Percentiles rank a stretch among this genome's conserved stretches.
These are phyloP conservation scores for Collybia nuda DNA, from an alignment of 768 basidiomycete species.

Conservation along the genomic window DNA sequence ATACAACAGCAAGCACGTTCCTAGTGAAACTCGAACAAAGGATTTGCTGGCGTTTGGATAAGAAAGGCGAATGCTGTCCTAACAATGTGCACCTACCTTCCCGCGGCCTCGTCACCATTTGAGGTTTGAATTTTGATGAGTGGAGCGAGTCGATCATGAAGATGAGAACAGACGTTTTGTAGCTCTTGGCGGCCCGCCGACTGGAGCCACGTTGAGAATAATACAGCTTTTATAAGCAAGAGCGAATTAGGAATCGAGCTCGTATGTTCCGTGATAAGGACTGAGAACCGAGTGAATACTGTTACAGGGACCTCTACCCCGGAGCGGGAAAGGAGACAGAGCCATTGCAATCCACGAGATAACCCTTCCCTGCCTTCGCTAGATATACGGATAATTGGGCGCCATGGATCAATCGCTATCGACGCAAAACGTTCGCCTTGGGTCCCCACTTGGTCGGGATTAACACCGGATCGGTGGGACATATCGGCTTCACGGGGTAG, in stretches of 20 bases:
- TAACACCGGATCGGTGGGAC: slow-evolving; percentile 35
- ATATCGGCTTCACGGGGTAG: slow-evolving; percentile 54
- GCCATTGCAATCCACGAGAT: slow-evolving; percentile 52
- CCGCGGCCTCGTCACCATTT: slow-evolving; percentile 21
- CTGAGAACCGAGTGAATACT: slow-evolving; percentile 48
- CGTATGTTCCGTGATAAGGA: slow-evolving; percentile 35
- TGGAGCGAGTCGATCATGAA: slow-evolving; percentile 44
- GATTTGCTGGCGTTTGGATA: slow-evolving; percentile 21
- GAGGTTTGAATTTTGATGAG: slow-evolving; percentile 38
- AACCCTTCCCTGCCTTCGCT: slow-evolving; percentile 41
- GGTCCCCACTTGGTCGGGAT: slow-evolving; percentile 27
- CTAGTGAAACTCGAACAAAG: slow-evolving; percentile 64
- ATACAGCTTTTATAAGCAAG: slow-evolving; percentile 50
- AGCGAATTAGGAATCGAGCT: slow-evolving; percentile 43
- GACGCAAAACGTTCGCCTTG: slow-evolving; percentile 23
- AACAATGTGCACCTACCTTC: slow-evolving; percentile 34
- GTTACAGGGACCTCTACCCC: slow-evolving; percentile 61
- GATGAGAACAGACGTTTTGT: slow-evolving; percentile 44
- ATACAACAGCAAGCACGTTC: slow-evolving; percentile 60
- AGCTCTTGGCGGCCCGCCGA: slow-evolving; percentile 60
- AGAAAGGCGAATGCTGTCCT: background rate
- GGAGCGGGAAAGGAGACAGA: slow-evolving; percentile 59
- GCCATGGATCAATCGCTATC: slow-evolving; percentile 53
- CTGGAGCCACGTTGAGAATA: slow-evolving; percentile 62
- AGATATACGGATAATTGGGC: slow-evolving; percentile 43